Evolutionary conservation across 352 stramenopile species (phyloP), one percentile per base, ranked within the genome.

Genomic region (Phytophthora citricola): DNA sequence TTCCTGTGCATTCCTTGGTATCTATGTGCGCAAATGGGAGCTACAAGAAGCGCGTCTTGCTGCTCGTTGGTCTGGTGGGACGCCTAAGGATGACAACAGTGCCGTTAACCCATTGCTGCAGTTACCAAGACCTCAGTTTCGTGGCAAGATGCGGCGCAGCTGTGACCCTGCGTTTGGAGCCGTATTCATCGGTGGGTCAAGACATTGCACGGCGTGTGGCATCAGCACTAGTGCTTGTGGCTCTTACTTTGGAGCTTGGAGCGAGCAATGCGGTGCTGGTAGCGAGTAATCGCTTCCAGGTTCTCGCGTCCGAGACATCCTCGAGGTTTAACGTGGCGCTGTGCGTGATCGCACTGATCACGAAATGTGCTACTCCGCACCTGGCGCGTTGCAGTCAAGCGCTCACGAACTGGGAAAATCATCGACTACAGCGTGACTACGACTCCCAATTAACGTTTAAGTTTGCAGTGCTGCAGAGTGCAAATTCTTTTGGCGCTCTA

Each of bases 381-480:
- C 55, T 90, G n/a, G 69, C 73, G 29, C 81, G 77, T 53, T 75
- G 73, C 49, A 69, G 66, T 73, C 34, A 49, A 53, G 38, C 48
- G 0, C 82, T 92, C 38, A 91, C 77, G 40, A 73, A 90, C 41
- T 92, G 81, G 81, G 84, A 93, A 49, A 93, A 94, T 57, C 80
- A 92, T 66, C 78, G 76, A 29, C 76, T 83, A n/a, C 82, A 89
- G 58, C 54, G 73, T 9, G 70, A 89, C 34, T 85, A 89, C 57
- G 83, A 93, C 59, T 59, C 79, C n/a, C 84, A 81, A 47, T 75
- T 93, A 47, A 91, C 83, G 29, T 85, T 94, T 59, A 93, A 93
- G 63, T 92, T 72, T 49, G 77, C 81, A 10, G 49, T 87, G 27
- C 57, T 91, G 22, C 84, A 91, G 60, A 89, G 79, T 1, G 79